Conservation (phyloP, 1,139 yeast genomes). For the Protomyces inundatus region DNA sequence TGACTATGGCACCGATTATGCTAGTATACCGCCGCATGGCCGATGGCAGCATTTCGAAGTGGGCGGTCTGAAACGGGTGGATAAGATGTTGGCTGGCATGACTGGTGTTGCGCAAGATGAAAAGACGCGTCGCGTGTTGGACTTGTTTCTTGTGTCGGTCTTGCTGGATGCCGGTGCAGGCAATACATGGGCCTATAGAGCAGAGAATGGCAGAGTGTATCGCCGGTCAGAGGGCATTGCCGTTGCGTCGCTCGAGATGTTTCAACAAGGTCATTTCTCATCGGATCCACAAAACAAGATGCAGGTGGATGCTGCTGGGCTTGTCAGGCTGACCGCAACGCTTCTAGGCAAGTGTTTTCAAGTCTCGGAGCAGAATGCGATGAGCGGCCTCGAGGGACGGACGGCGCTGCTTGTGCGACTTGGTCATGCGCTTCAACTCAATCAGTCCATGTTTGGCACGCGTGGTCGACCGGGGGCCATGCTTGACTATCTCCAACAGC, state of each 20-base stretch:
- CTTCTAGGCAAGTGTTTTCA: constrained; percentile 44
- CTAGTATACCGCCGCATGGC: constrained; percentile 55
- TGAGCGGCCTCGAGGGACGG: constrained; percentile 53
- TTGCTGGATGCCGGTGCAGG: constrained; percentile 63
- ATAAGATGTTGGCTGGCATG: constrained; percentile 39
- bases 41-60: constrained; percentile 59
- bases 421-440: constrained; percentile 44
- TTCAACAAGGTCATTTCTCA: constrained; percentile 48
- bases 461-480: constrained; percentile 53
- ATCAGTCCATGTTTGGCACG: constrained; percentile 44
- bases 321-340: constrained; percentile 37
- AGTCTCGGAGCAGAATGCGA: constrained; percentile 44
- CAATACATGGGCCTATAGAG: constrained; percentile 47
- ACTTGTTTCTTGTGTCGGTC: constrained; percentile 54
- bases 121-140: constrained; percentile 49
- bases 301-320: constrained; percentile 45
- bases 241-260: constrained; percentile 53
- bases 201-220: constrained; percentile 36
- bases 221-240: constrained; percentile 58
- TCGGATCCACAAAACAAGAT: constrained; percentile 37
- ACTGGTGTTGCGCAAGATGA: constrained; percentile 41
- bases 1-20: constrained; percentile 43
- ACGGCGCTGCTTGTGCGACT: constrained; percentile 44
- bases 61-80: constrained; percentile 45
- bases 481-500: constrained; percentile 43